Evolutionary conservation across 352 stramenopile genomes (phyloP), one percentile per base, ranked within the genome.

Genomic region (Pythium monospermum): DNA sequence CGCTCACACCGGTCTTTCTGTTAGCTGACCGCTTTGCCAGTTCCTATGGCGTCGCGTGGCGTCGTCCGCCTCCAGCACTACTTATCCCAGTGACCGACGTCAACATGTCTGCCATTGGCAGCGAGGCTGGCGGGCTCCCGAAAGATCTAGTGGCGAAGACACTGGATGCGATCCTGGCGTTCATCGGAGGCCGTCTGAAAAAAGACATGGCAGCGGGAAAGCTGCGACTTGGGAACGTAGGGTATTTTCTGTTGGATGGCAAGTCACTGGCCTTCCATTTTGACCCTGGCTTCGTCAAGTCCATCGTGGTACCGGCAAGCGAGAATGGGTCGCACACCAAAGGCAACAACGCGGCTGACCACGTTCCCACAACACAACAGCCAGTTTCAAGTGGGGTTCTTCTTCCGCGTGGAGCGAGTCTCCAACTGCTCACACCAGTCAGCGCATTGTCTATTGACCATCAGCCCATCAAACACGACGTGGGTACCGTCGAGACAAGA

Each of bases 1-100:
- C 59, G 6, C 19, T 53, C 16, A 46, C 28, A 10, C 69, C 71
- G 5, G 64, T 85, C 4, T 87, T 84, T 41, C 25, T 83, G 16
- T 65, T 87, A 7, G 51, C 67, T 15, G 76, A 84, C 45, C 71
- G 67, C 10, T 85, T 85, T 51, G 38, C 48, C 38, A 71, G 49
- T 46, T 49, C 39, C 0, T 82, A 84, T 37, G 49, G 61, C 5
- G 61, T 76, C 8, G 37, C 48, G 4, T 85, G 71, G 73, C 55
- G 63, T 25, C 64, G 68, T 23, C 70, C 69, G 10, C 63, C 71
- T 7, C 76, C 73, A 8, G 66, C 69, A n/a, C 53, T 75, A 21
- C 48, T 87, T 21, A 71, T 54, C 0, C 66, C 70, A 1, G 67
- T 58, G 4, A 36, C 49, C 13, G 76, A 87, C 4, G n/a, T 76